Evolutionary conservation across 192 early-diverging fungal species (phyloP), one percentile per base, ranked within the genome.

Genomic region (Globomyces pollinis-pini): DNA sequence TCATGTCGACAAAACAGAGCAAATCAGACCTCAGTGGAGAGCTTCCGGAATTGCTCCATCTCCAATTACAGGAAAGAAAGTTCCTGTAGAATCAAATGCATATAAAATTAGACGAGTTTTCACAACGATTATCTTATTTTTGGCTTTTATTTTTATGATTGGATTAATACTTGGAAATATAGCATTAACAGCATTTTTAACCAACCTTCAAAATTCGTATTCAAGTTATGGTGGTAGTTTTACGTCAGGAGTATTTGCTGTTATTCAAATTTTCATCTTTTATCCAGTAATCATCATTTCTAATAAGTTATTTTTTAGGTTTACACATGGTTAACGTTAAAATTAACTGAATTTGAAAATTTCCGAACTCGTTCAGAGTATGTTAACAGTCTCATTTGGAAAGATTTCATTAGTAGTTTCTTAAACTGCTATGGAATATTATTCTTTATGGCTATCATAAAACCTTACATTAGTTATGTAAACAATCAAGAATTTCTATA

Each of bases 321-420:
- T 28, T 61, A 53, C 56, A 21, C 41, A n/a, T 13, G 50, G 2
- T 62, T 59, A 21, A 24, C 28, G 18, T 35, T 45, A 13, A 65
- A 29, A 28, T 7, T 67, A 15, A 67, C 38, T 20, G 43, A 66
- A 6, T 65, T 45, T 42, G 65, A 67, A 41, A 66, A 67, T 31
- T 62, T 67, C 52, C 23, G 52, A 8, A 66, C 62, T 1, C 26
- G 11, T 21, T 58, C 47, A 12, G 50, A 65, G 11, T 68, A 23
- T 30, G 31, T 59, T 30, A 38, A 67, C 24, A 52, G 61, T 30
- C 36, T 67, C 3, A 29, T 50, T 18, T 30, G 20, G 35, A 67
- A 67, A 42, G 26, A 59, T 11, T 67, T 12, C 11, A 21, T 47
- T 3, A 24, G 67, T 54, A 52, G 54, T 36, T 67, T 67, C 26